Conservation (phyloP, 225 moss, liverwort and hornwort genomes). For the Pseudoscleropodium purum region DNA sequence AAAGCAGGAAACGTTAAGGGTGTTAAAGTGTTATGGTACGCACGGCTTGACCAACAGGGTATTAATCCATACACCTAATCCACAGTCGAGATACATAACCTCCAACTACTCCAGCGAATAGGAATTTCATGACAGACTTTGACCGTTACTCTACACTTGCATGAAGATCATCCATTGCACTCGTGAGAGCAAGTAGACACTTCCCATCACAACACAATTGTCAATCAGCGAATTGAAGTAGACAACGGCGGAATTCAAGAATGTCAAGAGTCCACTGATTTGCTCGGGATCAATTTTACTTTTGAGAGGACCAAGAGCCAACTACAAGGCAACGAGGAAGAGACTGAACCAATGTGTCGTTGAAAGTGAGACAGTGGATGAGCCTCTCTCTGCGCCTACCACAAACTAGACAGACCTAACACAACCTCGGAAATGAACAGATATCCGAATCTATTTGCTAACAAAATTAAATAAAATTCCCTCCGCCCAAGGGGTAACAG, state of each 20-base stretch:
- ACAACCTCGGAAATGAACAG: constrained; percentile 1
- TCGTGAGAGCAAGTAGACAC: background rate
- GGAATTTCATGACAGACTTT: background rate
- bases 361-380: background rate
- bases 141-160: background rate
- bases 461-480: background rate
- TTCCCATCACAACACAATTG: background rate
- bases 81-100: background rate
- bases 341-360: background rate
- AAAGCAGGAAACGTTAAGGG: background rate
- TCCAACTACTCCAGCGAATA: background rate
- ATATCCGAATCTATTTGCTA: background rate
- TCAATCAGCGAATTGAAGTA: background rate
- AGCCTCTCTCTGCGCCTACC: background rate
- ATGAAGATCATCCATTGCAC: background rate
- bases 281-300: background rate
- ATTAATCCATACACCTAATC: background rate
- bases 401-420: background rate
- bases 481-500: background rate
- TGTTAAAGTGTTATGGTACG: background rate
- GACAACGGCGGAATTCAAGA: background rate
- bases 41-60: background rate
- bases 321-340: background rate
- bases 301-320: background rate
- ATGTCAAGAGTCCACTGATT: background rate